These are phyloP conservation scores for Scedosporium apiospermum DNA, from an alignment of 2,329 filamentous ascomycete genomes.

Conservation along the genomic window DNA sequence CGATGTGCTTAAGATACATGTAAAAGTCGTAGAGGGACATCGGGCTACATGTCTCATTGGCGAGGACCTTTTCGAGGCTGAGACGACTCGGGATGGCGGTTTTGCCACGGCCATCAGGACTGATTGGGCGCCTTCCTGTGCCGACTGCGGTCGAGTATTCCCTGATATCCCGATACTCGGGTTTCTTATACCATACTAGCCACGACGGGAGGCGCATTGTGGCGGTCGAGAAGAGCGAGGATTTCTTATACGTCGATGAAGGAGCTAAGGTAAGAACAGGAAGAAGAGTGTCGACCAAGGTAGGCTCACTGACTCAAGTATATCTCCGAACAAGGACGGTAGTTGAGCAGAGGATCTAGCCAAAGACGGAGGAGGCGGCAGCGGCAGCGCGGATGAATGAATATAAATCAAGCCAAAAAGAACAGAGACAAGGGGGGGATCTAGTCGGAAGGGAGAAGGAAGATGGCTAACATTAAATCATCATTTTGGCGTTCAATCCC, in stretches of 20 bases:
- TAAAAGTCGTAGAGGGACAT: conserved; percentile 42
- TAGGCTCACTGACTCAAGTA: too few species aligned
- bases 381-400: not conserved
- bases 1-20: conserved; percentile 41
- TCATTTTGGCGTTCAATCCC: not conserved
- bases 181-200: conserved; percentile 39
- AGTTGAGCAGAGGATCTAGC: not conserved
- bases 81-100: conserved; percentile 28
- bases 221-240: not conserved
- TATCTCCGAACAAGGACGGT: too few species aligned
- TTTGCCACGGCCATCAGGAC: conserved; percentile 24
- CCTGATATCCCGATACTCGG: conserved; percentile 36
- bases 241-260: too few species aligned
- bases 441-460: not conserved
- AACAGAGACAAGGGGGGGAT: not conserved
- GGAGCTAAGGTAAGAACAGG: not conserved
- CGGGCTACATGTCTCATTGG: conserved; percentile 38
- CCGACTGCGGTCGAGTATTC: conserved; percentile 29
- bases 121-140: conserved; percentile 24
- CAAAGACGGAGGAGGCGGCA: not conserved
- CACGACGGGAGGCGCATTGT: conserved; percentile 19
- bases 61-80: conserved; percentile 33
- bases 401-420: not conserved
- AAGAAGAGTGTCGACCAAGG: not conserved
- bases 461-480: not conserved